Evolutionary conservation across 2,329 filamentous ascomycete species (phyloP), one percentile per base, ranked within the genome.

Genomic region (Neodidymelliopsis sp.): DNA sequence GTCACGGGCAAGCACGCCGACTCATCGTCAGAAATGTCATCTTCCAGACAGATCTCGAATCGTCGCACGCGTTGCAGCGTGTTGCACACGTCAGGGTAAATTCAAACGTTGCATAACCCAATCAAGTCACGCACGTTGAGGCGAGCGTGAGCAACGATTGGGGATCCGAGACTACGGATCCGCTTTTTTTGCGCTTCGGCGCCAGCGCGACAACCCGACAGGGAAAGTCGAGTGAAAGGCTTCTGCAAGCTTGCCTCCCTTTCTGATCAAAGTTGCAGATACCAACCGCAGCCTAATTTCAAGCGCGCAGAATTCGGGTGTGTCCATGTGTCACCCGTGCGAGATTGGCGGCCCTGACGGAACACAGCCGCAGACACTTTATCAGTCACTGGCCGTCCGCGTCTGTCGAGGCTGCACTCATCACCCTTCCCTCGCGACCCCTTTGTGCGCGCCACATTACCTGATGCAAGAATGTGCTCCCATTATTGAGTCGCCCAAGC

Each of bases 371-470:
- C 49, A 23, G 35, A 20, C 47, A 35, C 50, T 40, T 63, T 56
- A 60, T 58, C 52, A 59, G 53, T 44, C 39, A 27, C 46, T 51
- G 40, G 42, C 49, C 43, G 37, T 61, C 55, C 57, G 46, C 44
- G 39, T 49, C 30, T 49, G 37, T 57, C 45, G 41, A 60, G 34
- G 44, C 47, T 56, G 46, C 24, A 47, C 50, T 24, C 40, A 44
- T 51, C 45, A 48, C 46, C 24, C 39, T 57, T 52, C 46, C 24
- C 20, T 50, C 59, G 61, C 55, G 51, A 49, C 25, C 47, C 44
- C 27, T 53, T 42, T 45, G 55, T 52, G 31, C 57, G 55, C 44
- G 51, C 56, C 53, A 40, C 47, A 33, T 31, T 36, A 49, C 37
- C 33, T 20, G 27, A 44, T 31, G 31, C 33, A 56, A 46, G 34